Evolutionary conservation across 1,284 basidiomycete species (phyloP).

Genomic region (Cutaneotrichosporon curvatum): DNA sequence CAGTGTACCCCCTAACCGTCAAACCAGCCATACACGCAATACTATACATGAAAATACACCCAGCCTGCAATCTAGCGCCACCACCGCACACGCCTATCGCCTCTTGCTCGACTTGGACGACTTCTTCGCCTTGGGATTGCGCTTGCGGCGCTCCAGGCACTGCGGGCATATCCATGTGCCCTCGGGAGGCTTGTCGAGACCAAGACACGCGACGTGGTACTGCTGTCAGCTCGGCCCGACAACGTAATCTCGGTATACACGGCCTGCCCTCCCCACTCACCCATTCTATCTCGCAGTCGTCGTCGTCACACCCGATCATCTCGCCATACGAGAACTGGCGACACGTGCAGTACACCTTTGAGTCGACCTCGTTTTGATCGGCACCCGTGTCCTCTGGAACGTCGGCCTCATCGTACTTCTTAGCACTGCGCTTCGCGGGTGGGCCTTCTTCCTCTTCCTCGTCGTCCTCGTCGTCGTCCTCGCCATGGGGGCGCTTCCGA

Average conservation of each 20-base stretch:
- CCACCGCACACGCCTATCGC: neutral
- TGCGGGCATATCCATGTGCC: conserved; percentile 77
- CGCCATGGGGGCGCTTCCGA: conserved; percentile 26
- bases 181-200: conserved; percentile 61
- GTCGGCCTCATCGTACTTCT: conserved; percentile 8
- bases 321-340: conserved; percentile 67
- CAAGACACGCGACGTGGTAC: conserved; percentile 80
- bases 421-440: conserved; percentile 15
- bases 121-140: conserved; percentile 29
- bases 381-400: conserved; percentile 20
- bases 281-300: conserved; percentile 88
- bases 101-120: conserved; percentile 14
- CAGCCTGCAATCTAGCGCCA: neutral
- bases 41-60: too few species aligned
- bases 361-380: conserved; percentile 52
- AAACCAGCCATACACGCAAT: too few species aligned
- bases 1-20: too few species aligned
- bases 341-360: conserved; percentile 80
- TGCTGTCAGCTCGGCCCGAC: conserved; percentile 36
- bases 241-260: neutral
- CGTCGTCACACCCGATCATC: conserved; percentile 95
- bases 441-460: conserved; percentile 30
- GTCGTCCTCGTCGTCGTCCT: conserved; percentile 33
- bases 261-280: conserved; percentile 53
- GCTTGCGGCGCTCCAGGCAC: conserved; percentile 34